These are phyloP conservation scores for Rhizopogon vulgaris DNA, from an alignment of 768 basidiomycete genomes.

Conservation along the genomic window DNA sequence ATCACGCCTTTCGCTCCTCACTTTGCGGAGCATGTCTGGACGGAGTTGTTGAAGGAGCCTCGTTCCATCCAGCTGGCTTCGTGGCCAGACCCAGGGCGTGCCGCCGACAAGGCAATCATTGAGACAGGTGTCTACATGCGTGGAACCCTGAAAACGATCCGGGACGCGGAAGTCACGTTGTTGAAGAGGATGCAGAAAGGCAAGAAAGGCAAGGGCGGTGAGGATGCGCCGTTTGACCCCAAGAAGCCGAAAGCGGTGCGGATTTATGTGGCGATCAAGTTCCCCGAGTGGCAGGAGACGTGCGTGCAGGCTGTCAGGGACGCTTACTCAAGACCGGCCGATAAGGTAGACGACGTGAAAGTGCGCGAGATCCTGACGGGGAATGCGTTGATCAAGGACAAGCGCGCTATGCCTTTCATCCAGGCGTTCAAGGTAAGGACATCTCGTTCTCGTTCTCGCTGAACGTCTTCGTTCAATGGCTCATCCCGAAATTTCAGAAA, in stretches of 20 bases:
- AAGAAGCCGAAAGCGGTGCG: constrained; percentile 79
- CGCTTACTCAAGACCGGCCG: constrained; percentile 48
- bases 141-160: constrained; percentile 81
- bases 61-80: constrained; percentile 75
- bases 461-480: not conserved
- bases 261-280: constrained; percentile 84
- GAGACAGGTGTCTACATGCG: constrained; percentile 85
- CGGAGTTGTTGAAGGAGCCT: constrained; percentile 61
- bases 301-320: constrained; percentile 74
- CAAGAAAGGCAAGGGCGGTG: constrained; percentile 49
- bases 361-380: constrained; percentile 62
- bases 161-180: constrained; percentile 77
- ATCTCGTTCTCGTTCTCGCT: not conserved
- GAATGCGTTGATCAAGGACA: constrained; percentile 88
- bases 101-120: constrained; percentile 60
- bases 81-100: constrained; percentile 66
- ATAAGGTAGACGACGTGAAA: constrained; percentile 77
- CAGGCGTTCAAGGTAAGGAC: constrained; percentile 80
- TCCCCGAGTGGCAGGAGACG: constrained; percentile 91
- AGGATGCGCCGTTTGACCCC: constrained; percentile 64
- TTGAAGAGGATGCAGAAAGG: constrained; percentile 77
- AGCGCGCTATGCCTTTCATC: constrained; percentile 92
- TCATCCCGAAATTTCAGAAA: constrained; percentile 45
- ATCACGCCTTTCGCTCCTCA: constrained; percentile 88
- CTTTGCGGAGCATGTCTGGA: constrained; percentile 89